These are phyloP conservation scores for Phytophthora pini DNA, from an alignment of 352 stramenopile genomes.

Conservation along the genomic window DNA sequence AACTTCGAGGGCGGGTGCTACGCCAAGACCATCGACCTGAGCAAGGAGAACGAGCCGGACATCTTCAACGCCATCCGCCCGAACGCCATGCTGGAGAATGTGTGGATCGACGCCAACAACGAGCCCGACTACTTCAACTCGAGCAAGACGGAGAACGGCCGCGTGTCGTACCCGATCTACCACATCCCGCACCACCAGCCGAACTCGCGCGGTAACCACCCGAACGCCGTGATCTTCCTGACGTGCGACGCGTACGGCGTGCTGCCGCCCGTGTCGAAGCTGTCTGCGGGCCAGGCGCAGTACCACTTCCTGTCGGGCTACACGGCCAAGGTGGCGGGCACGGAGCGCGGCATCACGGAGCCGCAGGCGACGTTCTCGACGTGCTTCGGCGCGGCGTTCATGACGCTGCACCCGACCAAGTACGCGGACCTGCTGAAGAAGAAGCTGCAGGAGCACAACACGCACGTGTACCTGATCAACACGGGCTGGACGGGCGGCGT, in stretches of 20 bases:
- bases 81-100: constrained; percentile 98
- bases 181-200: constrained; percentile 96
- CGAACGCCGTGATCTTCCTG: constrained; percentile 98
- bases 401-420: no score
- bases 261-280: constrained; percentile 96
- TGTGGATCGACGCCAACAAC: constrained; percentile 82
- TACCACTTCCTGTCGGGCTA: constrained; percentile 99
- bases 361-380: constrained; percentile 93
- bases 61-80: constrained; percentile 97
- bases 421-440: no score
- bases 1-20: constrained; percentile 99
- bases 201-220: constrained; percentile 91
- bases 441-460: no score
- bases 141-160: constrained; percentile 86
- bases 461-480: no score
- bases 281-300: constrained; percentile 95
- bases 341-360: constrained; percentile 96
- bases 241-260: constrained; percentile 99
- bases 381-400: no score
- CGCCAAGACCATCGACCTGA: constrained; percentile 98
- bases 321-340: constrained; percentile 98
- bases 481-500: no score
- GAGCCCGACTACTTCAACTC: constrained; percentile 96
- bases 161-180: constrained; percentile 94
- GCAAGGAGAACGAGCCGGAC: constrained; percentile 96